Evolutionary conservation across 2,329 filamentous ascomycete species (phyloP).

Genomic region (Penicillium psychrosexuale): DNA sequence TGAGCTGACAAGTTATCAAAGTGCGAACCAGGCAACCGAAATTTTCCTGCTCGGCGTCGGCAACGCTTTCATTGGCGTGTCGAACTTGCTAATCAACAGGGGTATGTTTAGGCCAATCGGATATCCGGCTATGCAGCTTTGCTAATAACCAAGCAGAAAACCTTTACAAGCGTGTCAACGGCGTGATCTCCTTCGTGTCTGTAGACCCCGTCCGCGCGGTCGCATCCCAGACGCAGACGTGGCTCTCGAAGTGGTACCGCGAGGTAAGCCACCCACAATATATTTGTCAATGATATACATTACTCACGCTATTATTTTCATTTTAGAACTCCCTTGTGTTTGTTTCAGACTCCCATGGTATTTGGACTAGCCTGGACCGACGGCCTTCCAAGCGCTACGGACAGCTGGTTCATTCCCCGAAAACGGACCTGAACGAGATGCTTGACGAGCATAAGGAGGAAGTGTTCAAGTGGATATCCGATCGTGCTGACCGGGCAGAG

Average conservation of each 20-base stretch:
- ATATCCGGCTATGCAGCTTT: not conserved
- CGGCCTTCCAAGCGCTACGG: slow-evolving; percentile 59
- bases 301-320: not conserved
- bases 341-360: slow-evolving; percentile 69
- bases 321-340: slow-evolving; percentile 70
- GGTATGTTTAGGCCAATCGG: slow-evolving; percentile 48
- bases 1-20: slow-evolving; percentile 21
- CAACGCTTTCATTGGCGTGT: slow-evolving; percentile 80
- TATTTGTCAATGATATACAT: not conserved
- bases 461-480: slow-evolving; percentile 48
- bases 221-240: slow-evolving; percentile 69
- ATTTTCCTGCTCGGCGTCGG: slow-evolving; percentile 86
- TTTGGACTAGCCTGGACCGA: slow-evolving; percentile 64
- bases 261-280: slow-evolving; percentile 42
- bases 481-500: slow-evolving; percentile 31
- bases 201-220: slow-evolving; percentile 72
- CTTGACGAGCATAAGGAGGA: slow-evolving; percentile 51
- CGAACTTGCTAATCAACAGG: slow-evolving; percentile 74
- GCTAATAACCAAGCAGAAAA: slow-evolving; percentile 39
- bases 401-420: slow-evolving; percentile 47
- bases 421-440: slow-evolving; percentile 55
- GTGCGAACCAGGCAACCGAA: slow-evolving; percentile 64
- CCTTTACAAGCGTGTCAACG: slow-evolving; percentile 65
- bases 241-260: slow-evolving; percentile 76
- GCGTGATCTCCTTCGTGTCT: slow-evolving; percentile 77